These are phyloP conservation scores for Populus hybrid DNA, from an alignment of 441 rosid species.

Conservation along the genomic window DNA sequence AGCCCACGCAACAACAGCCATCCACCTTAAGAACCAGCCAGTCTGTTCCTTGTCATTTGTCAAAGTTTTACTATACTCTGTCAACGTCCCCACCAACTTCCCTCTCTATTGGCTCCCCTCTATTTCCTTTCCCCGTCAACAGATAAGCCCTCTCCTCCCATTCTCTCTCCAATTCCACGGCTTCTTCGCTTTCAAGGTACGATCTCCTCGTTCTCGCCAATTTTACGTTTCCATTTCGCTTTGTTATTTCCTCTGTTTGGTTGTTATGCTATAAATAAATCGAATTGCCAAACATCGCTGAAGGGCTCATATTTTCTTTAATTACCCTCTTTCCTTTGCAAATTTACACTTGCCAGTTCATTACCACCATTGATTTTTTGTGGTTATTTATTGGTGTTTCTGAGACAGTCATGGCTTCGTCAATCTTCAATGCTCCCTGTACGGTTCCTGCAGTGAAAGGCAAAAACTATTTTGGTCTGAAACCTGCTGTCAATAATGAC, in stretches of 20 bases:
- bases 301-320: too few species aligned
- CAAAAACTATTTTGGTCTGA: conserved; percentile 16
- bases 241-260: neutral
- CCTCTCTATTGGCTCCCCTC: neutral
- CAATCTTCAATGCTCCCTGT: conserved; percentile 15
- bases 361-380: too few species aligned
- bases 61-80: too few species aligned
- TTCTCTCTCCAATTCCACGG: neutral
- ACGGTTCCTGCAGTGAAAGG: conserved; percentile 18
- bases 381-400: neutral
- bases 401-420: conserved; percentile 21
- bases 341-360: too few species aligned
- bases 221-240: neutral
- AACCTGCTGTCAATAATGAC: conserved; percentile 1
- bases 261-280: too few species aligned
- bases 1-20: too few species aligned
- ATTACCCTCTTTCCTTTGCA: too few species aligned
- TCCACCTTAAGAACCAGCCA: too few species aligned
- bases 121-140: neutral
- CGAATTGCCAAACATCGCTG: too few species aligned
- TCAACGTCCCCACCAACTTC: neutral
- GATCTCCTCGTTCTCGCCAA: neutral
- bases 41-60: too few species aligned
- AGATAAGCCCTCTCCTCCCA: conserved; percentile 1
- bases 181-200: conserved; percentile 11